phyloP scores from a whole-genome alignment of 106 monocot species.

The Dendrobium officinale region DNA sequence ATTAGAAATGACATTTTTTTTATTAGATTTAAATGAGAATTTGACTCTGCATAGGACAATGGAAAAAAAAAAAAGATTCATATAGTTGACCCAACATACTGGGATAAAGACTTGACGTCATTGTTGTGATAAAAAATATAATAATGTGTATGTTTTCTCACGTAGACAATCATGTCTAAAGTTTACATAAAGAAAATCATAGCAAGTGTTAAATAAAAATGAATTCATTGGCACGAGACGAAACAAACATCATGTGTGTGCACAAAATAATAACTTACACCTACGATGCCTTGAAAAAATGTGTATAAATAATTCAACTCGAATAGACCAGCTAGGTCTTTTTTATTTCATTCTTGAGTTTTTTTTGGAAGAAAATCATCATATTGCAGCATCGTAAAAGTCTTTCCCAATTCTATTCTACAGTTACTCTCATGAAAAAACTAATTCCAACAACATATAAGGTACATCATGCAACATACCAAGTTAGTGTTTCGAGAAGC shows the following conservation, averaged over 20 bases:
- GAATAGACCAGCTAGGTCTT: neutral
- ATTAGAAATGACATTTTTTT: no score
- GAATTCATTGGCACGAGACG: neutral
- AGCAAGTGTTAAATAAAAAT: neutral
- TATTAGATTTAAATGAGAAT: no score
- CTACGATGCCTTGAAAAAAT: neutral
- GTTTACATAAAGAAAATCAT: neutral
- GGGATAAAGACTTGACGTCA: no score
- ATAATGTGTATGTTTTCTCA: neutral
- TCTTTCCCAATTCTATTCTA: neutral
- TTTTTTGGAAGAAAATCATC: neutral
- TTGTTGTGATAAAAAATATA: neutral
- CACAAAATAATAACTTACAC: neutral
- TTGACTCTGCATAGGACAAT: no score
- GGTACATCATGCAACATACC: neutral
- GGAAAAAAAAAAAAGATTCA: no score
- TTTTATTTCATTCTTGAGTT: neutral
- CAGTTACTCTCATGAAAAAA: neutral
- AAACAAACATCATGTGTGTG: neutral
- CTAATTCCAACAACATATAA: neutral
- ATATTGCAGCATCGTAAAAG: neutral
- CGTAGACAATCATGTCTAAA: neutral
- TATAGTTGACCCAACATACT: no score
- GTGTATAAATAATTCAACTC: neutral
- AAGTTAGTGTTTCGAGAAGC: slow-evolving; percentile 5